A percentile compares a stretch with the other conserved stretches of the same genome.
These are phyloP conservation scores for Phytopythium aichiense DNA, from an alignment of 352 stramenopile species.

Conservation along the genomic window DNA sequence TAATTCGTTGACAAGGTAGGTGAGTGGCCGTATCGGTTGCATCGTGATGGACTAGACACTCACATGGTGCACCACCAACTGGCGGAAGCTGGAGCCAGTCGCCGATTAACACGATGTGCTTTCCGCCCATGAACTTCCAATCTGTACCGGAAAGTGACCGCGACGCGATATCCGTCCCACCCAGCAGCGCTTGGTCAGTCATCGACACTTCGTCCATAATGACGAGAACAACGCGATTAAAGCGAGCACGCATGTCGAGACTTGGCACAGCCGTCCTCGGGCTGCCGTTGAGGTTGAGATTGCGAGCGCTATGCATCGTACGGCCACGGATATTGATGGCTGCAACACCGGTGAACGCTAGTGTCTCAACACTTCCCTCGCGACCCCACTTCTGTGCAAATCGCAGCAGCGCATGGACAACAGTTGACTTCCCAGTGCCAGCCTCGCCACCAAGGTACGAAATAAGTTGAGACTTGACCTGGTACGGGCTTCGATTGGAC, in stretches of 20 bases:
- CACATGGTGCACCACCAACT: slow-evolving; percentile 12
- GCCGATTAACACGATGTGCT: slow-evolving; percentile 13
- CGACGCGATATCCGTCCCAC: slow-evolving; percentile 8
- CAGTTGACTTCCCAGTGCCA: slow-evolving; percentile 18
- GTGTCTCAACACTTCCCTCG: slow-evolving; percentile 8
- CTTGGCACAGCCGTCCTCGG: slow-evolving; percentile 7
- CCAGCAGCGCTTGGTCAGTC: slow-evolving; percentile 14
- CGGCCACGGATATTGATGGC: slow-evolving; percentile 14
- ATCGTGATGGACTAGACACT: too few relatives aligned
- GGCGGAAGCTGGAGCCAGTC: slow-evolving; percentile 21
- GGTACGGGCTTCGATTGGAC: neutral
- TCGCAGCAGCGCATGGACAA: slow-evolving; percentile 13
- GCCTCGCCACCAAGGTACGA: slow-evolving; percentile 15
- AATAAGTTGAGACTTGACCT: slow-evolving; percentile 8
- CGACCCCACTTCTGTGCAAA: slow-evolving; percentile 8
- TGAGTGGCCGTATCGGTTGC: too few relatives aligned
- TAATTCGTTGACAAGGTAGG: too few relatives aligned
- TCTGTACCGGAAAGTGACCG: slow-evolving; percentile 3
- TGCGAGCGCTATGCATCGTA: slow-evolving; percentile 18
- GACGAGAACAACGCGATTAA: slow-evolving; percentile 10
- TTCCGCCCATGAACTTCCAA: slow-evolving; percentile 16
- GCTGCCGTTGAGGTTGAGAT: slow-evolving; percentile 8
- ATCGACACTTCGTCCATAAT: slow-evolving; percentile 27
- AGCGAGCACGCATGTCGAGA: slow-evolving; percentile 11
- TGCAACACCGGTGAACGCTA: slow-evolving; percentile 11